Evolutionary conservation across 106 monocot genomes (phyloP).

Genomic region (Triglochin maritima): DNA sequence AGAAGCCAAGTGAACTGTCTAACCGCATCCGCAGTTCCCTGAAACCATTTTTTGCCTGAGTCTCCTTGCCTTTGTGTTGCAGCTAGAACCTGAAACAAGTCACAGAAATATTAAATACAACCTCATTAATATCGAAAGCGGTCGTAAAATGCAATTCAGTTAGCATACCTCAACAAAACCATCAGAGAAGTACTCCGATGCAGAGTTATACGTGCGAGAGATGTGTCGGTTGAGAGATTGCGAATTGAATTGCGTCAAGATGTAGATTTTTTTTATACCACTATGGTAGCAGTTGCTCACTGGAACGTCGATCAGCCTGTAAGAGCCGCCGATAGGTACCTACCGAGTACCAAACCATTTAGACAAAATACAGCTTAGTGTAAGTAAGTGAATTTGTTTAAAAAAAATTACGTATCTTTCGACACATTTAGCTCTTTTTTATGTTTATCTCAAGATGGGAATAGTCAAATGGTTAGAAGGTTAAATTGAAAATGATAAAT

Average conservation of each 20-base stretch:
- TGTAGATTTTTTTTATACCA: constrained; percentile 61
- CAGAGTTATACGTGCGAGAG: constrained; percentile 55
- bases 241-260: constrained; percentile 68
- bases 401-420: no score
- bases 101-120: neutral
- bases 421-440: no score
- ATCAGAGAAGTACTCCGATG: constrained; percentile 48
- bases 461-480: no score
- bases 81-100: constrained; percentile 43
- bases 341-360: constrained; percentile 5
- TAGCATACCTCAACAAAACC: constrained; percentile 56
- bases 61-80: constrained; percentile 78
- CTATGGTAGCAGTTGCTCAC: constrained; percentile 80
- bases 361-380: neutral
- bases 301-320: constrained; percentile 74
- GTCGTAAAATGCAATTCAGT: no score
- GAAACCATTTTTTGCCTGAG: constrained; percentile 68
- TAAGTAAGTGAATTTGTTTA: no score
- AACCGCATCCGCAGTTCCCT: constrained; percentile 83
- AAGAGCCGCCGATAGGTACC: constrained; percentile 68
- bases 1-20: constrained; percentile 78
- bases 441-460: no score
- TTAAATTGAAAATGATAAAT: no score
- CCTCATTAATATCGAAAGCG: neutral
- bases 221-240: constrained; percentile 60